Base-by-base conservation (phyloP, 2,329 filamentous ascomycete genomes). In the Colletotrichum ledebouriae region DNA sequence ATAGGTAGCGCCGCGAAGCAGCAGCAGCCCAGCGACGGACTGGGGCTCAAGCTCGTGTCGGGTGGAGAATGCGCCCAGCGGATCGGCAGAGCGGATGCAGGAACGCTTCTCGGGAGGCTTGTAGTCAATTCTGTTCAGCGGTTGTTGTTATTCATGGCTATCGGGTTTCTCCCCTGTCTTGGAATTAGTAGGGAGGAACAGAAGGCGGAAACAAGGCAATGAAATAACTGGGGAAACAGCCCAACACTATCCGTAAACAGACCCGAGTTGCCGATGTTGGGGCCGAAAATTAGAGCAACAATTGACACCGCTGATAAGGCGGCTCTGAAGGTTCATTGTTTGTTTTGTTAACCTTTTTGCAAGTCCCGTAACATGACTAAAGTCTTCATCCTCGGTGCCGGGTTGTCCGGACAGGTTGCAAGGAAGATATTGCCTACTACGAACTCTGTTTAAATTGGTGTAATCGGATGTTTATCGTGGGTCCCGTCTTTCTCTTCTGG, bases 31-130 rank as follows among this genome's bases (percentile, higher is more conserved):
- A 17, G 52, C 15, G 17, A 29, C 55, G 34, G 37, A 53, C 17
- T 37, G 58, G 57, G 47, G 61, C 53, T 17, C 41, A 20, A 46
- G 56, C 56, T 65, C 62, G 56, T 65, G 62, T 53, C 46, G 62
- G 47, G 56, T 65, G 63, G 56, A 41, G 34, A 29, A 33, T 47
- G 49, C 59, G 57, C 42, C 25, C 25, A 47, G 47, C 29, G 33
- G 57, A 41, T 60, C 47, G 37, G 9, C 39, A 53, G 41, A 47
- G 33, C 29, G 57, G 12, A 42, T 39, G 52, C 41, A 56, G 55
- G 17, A 49, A 49, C 50, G 17, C 9, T 41, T 39, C 29, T 20
- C 22, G 50, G 50, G 44, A 50, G 20, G n/a, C 20, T 12, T 12
- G 13, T 12, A 20, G 61, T 39, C 17, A 15, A 11, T 12, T 25